Base-by-base conservation (phyloP, 495 filamentous ascomycete genomes). In the Neurospora sp. region DNA sequence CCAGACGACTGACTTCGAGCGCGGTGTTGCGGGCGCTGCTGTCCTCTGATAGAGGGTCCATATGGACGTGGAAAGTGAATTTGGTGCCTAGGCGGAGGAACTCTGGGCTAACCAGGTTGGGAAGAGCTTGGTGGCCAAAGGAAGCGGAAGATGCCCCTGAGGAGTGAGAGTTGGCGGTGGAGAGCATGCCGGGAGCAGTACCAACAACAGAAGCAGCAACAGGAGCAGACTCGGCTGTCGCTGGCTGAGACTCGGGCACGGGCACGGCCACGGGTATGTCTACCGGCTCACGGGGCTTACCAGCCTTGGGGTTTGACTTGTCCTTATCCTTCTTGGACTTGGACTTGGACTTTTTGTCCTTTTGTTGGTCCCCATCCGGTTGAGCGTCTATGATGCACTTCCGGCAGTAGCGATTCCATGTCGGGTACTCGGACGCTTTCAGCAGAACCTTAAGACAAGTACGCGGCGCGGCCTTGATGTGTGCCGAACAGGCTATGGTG, bases 401-500 rank as follows among this genome's bases (percentile, higher is more conserved):
- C 19, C 78, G 77, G 72, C 78, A 77, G 70, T 82, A 84, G 24
- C 75, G 74, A 75, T 84, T 84, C 82, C 82, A 84, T n/a, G 43
- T 11, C 0, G 79, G 71, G 71, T 84, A 84, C 24, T 72, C 42
- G 24, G 76, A 13, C 9, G 79, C 70, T 17, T 78, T 73, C 7
- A 80, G 75, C 5, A 82, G 38, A 21, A 78, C 72, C 36, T 76
- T 77, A 8, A 82, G 74, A 69, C 77, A 80, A 11, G 69, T 59
- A 5, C 37, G 70, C 0, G 81, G 79, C 19, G 82, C 37, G 11
- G 78, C 82, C 43, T 75, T 72, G 72, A 84, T 78, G 39, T 28
- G 76, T 11, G 77, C 62, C n/a, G 79, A 75, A 76, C 78, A 79
- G 21, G 73, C 74, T 11, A 83, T 74, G 54, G 71, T 75, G 75